These are phyloP conservation scores for Scytalidium sp. DNA, from an alignment of 2,329 filamentous ascomycete genomes.

Conservation along the genomic window DNA sequence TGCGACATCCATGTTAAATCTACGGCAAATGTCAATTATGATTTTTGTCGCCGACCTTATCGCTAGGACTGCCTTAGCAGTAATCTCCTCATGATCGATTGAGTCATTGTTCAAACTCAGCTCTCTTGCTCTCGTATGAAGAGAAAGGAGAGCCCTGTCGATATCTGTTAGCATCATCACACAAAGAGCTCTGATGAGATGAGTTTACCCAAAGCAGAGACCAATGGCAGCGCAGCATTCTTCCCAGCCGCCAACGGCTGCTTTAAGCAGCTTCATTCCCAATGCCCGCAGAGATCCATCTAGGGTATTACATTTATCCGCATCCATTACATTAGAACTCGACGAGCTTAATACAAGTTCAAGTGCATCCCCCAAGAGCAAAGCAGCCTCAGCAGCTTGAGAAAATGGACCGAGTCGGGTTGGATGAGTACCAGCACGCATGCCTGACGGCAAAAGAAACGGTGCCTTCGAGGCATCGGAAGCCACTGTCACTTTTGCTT, in stretches of 20 bases:
- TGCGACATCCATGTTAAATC: constrained; percentile 16
- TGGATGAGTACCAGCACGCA: constrained; percentile 10
- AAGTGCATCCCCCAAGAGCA: constrained; percentile 14
- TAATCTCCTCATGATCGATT: constrained; percentile 3
- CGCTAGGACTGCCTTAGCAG: constrained; percentile 13
- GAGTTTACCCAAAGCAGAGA: constrained; percentile 13
- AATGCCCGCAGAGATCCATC: constrained; percentile 11
- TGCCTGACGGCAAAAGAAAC: constrained; percentile 10
- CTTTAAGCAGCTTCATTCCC: constrained; percentile 11
- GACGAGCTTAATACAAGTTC: constrained; percentile 12
- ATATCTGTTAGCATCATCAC: constrained; percentile 5
- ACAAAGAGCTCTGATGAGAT: background rate
- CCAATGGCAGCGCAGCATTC: constrained; percentile 19
- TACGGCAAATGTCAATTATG: constrained; percentile 16
- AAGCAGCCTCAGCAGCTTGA: constrained; percentile 14
- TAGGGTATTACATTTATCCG: constrained; percentile 5
- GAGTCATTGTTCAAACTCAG: background rate
- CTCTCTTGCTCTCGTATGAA: constrained; percentile 10
- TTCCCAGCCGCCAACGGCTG: constrained; percentile 19
- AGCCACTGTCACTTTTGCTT: constrained; percentile 2
- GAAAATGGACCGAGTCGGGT: constrained; percentile 19
- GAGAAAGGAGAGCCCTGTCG: constrained; percentile 14
- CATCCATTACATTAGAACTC: constrained; percentile 7
- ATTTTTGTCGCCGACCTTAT: constrained; percentile 17
- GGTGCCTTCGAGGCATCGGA: background rate